These are phyloP conservation scores for Tetradesmus lagerheimii DNA, from an alignment of 139 green algal genomes.

Conservation along the genomic window DNA sequence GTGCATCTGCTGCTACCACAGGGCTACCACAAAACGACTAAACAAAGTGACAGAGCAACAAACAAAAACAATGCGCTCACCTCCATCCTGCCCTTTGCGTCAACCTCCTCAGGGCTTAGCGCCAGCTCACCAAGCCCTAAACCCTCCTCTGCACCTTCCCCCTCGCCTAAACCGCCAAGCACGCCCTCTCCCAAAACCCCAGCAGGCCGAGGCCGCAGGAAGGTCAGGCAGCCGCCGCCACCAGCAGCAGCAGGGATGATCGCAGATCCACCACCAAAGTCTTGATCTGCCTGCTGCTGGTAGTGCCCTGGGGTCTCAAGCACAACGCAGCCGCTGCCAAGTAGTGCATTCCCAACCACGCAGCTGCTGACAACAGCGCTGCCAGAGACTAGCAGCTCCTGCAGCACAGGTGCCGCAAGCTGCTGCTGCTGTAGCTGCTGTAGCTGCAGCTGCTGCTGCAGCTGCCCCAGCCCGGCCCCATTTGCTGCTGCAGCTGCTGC, in stretches of 20 bases:
- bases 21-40: too few species aligned
- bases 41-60: too few species aligned
- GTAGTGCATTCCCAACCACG: constrained; percentile 24
- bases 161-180: not conserved
- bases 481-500: not conserved
- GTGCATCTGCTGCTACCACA: too few species aligned
- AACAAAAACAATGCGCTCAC: not conserved
- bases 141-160: not conserved
- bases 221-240: not conserved
- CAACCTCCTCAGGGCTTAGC: constrained; percentile 18
- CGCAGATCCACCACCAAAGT: not conserved
- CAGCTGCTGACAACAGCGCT: not conserved
- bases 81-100: constrained; percentile 18
- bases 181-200: constrained; percentile 16
- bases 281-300: constrained; percentile 15
- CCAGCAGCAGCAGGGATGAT: not conserved
- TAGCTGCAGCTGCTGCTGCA: constrained; percentile 15
- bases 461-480: not conserved
- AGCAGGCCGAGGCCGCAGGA: constrained; percentile 8
- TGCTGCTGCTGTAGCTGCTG: not conserved
- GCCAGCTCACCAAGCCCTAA: constrained; percentile 5
- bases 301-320: constrained; percentile 26
- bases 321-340: constrained; percentile 44
- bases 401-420: constrained; percentile 23
- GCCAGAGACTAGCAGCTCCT: constrained; percentile 45